These are phyloP conservation scores for Uronychia binucleata DNA, from an alignment of 73 alveolate species.

Conservation along the genomic window DNA sequence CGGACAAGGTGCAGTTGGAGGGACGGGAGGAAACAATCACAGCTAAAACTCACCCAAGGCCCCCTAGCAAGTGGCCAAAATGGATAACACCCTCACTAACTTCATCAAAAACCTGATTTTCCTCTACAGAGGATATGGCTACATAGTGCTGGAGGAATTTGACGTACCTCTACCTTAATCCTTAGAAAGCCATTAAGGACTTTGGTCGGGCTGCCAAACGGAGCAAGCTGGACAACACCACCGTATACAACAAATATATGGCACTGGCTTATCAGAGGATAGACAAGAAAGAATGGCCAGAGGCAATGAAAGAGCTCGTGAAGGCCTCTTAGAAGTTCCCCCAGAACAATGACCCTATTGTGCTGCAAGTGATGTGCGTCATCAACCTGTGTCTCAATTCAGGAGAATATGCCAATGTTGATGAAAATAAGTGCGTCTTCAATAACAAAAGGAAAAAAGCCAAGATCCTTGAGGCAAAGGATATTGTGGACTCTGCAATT, in stretches of 20 bases:
- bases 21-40: too few species aligned
- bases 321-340: constrained; percentile 42
- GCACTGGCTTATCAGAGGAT: constrained; percentile 20
- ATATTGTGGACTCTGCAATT: constrained; percentile 12
- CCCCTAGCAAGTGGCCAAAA: too few species aligned
- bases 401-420: constrained; percentile 32
- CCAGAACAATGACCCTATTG: constrained; percentile 39
- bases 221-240: constrained; percentile 34
- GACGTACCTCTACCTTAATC: constrained; percentile 14
- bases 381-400: constrained; percentile 7
- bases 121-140: constrained; percentile 41
- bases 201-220: constrained; percentile 17
- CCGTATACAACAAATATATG: constrained; percentile 32
- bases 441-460: constrained; percentile 9
- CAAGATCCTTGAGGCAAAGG: constrained; percentile 16
- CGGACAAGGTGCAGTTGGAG: too few species aligned
- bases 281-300: constrained; percentile 34
- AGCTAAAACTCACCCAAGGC: background rate
- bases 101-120: constrained; percentile 9
- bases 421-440: constrained; percentile 21
- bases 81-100: background rate
- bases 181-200: constrained; percentile 47
- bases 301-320: constrained; percentile 12
- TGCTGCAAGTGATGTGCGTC: constrained; percentile 29
- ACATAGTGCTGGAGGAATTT: constrained; percentile 14